A percentile compares a stretch with the other conserved stretches of the same genome.
Evolutionary conservation across 306 rosid genomes (phyloP).

Genomic region (Cucumis melo): DNA sequence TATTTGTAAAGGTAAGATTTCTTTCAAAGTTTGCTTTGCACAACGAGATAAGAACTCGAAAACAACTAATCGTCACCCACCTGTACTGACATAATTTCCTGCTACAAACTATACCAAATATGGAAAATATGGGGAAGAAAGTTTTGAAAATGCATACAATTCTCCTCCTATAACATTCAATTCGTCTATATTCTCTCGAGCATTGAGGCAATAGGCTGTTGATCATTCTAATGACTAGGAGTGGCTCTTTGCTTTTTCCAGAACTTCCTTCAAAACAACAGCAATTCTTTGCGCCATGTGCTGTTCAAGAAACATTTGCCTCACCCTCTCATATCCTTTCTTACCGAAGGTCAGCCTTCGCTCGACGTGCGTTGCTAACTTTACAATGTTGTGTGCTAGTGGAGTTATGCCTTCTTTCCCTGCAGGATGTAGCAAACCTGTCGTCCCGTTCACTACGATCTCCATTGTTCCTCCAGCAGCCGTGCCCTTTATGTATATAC

Average conservation of each 20-base stretch:
- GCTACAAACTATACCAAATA: conserved; percentile 1
- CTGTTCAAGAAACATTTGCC: conserved; percentile 63
- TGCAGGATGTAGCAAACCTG: conserved; percentile 67
- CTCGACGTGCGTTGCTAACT: conserved; percentile 70
- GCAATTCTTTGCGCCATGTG: conserved; percentile 83
- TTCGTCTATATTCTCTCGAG: neutral
- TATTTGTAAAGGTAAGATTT: neutral
- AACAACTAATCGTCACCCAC: neutral
- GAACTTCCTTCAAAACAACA: conserved; percentile 54
- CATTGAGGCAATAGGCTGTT: neutral
- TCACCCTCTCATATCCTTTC: conserved; percentile 68
- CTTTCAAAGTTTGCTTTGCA: neutral
- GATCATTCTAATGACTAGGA: conserved; percentile 9
- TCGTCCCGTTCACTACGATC: conserved; percentile 71
- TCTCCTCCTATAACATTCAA: neutral
- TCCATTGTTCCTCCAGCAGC: conserved; percentile 94
- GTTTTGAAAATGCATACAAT: neutral
- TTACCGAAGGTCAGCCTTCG: conserved; percentile 82
- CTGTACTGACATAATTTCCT: neutral
- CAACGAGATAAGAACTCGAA: neutral
- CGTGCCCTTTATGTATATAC: conserved; percentile 39
- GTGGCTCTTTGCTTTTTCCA: conserved; percentile 40
- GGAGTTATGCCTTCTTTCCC: conserved; percentile 62
- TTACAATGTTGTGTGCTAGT: conserved; percentile 66
- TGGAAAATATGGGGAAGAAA: neutral